Evolutionary conservation across 1,284 basidiomycete genomes (phyloP), one percentile per base, ranked within the genome.

Genomic region (Sporisorium reilianum): DNA sequence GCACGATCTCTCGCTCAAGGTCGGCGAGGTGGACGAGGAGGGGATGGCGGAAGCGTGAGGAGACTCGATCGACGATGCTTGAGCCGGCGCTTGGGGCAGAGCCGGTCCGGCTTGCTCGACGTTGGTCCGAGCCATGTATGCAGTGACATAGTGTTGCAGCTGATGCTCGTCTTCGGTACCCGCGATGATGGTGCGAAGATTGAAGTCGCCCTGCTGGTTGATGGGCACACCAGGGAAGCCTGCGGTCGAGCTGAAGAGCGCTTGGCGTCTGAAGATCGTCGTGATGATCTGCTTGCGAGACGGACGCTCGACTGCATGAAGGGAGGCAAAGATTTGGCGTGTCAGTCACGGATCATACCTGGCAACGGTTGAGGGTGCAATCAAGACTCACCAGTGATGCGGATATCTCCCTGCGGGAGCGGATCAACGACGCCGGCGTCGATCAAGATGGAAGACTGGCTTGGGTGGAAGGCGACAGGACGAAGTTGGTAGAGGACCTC

Each of bases 161-260:
- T 28, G 50, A 5, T 25, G 50, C 28, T 56, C 58, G 7, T 56
- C 64, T 20, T 57, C 53, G 26, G 53, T 49, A 10, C 54, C 58
- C 11, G 22, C 6, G 0, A 14, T 44, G 18, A 67, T 36, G 14
- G 2, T 34, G 22, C 58, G 58, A 5, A 45, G 14, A 16, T 54
- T 10, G 11, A 42, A 11, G 11, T 2, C 10, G 16, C 30, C 25
- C 5, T 12, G 16, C 9, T 16, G n/a, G 23, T 28, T 23, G 11
- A 36, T n/a, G 8, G 30, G 36, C 14, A 56, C 54, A 14, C 58
- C 64, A 1, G 54, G 50, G 22, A 61, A 67, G 16, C 16, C 7
- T 14, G 50, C 2, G 3, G 16, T 0, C 5, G 32, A 14, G 16
- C 26, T 23, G 14, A 18, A 7, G 9, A 48, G 36, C 3, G 20